These are phyloP conservation scores for Hymenochaete sp. DNA, from an alignment of 1,284 basidiomycete species.

Conservation along the genomic window DNA sequence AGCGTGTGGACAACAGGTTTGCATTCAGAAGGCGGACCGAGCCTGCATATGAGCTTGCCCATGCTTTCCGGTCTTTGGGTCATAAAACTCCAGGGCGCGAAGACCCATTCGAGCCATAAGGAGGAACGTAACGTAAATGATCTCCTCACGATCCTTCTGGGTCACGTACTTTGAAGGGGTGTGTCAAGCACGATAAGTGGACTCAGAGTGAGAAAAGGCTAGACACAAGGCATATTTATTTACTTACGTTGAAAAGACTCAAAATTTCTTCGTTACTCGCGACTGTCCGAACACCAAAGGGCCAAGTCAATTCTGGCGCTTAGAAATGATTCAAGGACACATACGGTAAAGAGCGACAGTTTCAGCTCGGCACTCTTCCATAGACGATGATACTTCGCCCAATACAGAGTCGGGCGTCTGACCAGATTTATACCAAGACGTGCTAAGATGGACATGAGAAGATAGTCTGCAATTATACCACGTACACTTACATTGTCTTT, in stretches of 20 bases:
- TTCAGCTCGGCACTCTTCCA: slow-evolving; percentile 85
- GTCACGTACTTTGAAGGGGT: slow-evolving; percentile 60
- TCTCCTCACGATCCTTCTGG: slow-evolving; percentile 60
- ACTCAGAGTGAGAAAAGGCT: not conserved
- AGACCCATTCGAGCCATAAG: slow-evolving; percentile 79
- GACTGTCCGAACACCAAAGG: slow-evolving; percentile 32
- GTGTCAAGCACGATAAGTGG: no score
- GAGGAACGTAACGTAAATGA: slow-evolving; percentile 75
- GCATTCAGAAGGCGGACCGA: slow-evolving; percentile 36
- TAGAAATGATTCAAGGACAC: slow-evolving; percentile 31
- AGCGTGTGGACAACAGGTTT: not conserved
- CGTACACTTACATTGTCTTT: slow-evolving; percentile 55
- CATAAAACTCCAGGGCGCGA: slow-evolving; percentile 73
- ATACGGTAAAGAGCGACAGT: slow-evolving; percentile 69
- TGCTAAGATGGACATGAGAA: slow-evolving; percentile 37
- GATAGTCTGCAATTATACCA: not conserved
- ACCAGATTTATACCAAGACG: slow-evolving; percentile 73
- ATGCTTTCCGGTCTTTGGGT: slow-evolving; percentile 71
- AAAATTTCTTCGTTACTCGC: slow-evolving; percentile 54
- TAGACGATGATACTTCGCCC: slow-evolving; percentile 76
- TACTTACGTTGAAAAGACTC: slow-evolving; percentile 58
- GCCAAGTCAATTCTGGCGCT: slow-evolving; percentile 70
- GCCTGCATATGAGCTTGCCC: slow-evolving; percentile 92
- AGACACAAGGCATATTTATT: not conserved
- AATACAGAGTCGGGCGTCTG: slow-evolving; percentile 73